phyloP scores from a whole-genome alignment of 805 yeast genomes.

The Candida khao-thaluensis region DNA sequence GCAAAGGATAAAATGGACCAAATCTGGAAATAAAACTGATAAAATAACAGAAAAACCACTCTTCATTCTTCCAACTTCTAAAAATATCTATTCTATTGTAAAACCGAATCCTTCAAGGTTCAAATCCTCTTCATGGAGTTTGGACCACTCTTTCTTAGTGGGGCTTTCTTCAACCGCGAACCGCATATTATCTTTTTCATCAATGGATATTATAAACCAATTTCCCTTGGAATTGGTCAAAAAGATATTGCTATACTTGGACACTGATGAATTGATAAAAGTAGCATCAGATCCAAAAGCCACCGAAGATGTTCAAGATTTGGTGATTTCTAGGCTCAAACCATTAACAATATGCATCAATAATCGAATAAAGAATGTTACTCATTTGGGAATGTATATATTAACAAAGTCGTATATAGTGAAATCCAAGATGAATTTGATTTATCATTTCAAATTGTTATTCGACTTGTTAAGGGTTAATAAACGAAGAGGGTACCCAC shows the following conservation, averaged over 20 bases:
- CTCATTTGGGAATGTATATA: conserved; percentile 19
- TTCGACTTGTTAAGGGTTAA: conserved; percentile 8
- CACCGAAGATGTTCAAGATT: not conserved
- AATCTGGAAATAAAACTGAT: no score
- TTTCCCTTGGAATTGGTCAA: conserved; percentile 13
- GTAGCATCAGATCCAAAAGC: not conserved
- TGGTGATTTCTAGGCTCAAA: not conserved
- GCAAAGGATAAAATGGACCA: no score
- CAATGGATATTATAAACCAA: conserved; percentile 5
- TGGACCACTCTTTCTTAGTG: no score
- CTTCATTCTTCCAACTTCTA: no score
- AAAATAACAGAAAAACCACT: no score
- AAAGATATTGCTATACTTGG: conserved; percentile 9
- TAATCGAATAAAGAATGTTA: conserved; percentile 16
- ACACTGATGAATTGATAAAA: conserved; percentile 7
- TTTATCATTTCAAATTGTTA: conserved; percentile 7
- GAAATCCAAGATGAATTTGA: conserved; percentile 12
- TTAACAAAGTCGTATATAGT: conserved; percentile 16
- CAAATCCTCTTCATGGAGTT: no score
- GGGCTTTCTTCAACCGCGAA: no score
- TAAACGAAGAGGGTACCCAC: conserved; percentile 3
- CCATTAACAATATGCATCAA: conserved; percentile 9
- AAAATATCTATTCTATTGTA: no score
- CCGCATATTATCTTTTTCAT: no score
- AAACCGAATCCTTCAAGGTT: no score